Base-by-base conservation (phyloP, 257 asterid genomes). In the Rubia yunnanensis region DNA sequence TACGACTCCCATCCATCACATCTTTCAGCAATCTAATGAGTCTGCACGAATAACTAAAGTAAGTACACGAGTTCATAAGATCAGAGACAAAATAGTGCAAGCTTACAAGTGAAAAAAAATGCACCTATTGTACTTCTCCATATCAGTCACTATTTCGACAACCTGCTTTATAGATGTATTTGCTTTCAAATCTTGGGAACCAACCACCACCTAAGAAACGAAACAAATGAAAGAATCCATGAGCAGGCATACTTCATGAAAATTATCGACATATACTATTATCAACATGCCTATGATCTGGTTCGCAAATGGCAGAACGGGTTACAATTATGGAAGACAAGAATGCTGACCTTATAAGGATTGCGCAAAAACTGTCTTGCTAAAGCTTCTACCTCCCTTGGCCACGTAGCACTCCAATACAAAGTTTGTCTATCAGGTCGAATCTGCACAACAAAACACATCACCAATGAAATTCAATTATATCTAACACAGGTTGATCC, bases 381-480 rank as follows among this genome's bases (percentile, higher is more conserved):
- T 79, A 92, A 96, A 68, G 83, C 90, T 70, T 92, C 99, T 49
- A 92, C 99, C 76, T 92, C 99, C 86, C 86, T 92, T 35, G 99
- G 99, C 99, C 99, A 92, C 27, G 99, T 92, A 55, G 99, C 99
- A 83, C 99, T 92, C 99, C 99, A 92, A 76, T 92, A 92, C 70
- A 92, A 79, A 36, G 99, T 92, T 72, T 92, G 99, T 72, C 97
- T 97, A 72, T 92, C 99, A 17, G 99, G 95, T 56, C 99, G 96
- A 64, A 92, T 92, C 99, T 92, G 86, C 79, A 79, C 27, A 74
- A 49, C 20, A 3, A 44, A 44, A 44, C 3, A 14, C 4, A 44
- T 5, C 7, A n/a, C 34, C 52, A 13, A 26, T 44, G 23, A 5
- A 55, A 35, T 28, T 10, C 49, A 32, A 28, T 30, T 15, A 44